Evolutionary conservation across 352 stramenopile species (phyloP), one percentile per base, ranked within the genome.

Genomic region (Phytopythium aichiense): DNA sequence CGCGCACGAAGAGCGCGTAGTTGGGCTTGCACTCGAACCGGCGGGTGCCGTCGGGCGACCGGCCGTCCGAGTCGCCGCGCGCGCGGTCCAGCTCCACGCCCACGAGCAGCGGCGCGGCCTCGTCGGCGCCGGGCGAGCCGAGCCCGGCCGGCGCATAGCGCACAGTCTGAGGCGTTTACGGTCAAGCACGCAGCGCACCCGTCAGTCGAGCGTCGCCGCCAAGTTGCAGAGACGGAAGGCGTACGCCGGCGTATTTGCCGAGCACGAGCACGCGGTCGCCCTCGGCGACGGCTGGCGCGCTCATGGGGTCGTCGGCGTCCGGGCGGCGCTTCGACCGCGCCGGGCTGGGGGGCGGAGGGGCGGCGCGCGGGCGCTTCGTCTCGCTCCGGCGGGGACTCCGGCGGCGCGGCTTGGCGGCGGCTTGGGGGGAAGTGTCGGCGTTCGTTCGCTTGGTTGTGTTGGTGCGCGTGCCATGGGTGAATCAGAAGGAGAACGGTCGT

Each of bases 71-170:
- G 62, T 96, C 81, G 20, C 92, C 92, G 13, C 72, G 65, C 25
- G 87, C 74, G 18, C 84, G 86, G 35, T 89, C 77, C 35, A 98
- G 78, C 63, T 98, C 88, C 12, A 98, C 76, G 43, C 92, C 92
- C 37, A 97, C 76, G 28, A 79, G 73, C 31, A 72, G 72, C 2
- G 69, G 72, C 1, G 71, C 82, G 22, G 63, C 46, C 25, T 53
- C 54, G 38, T 51, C 48, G 48, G 23, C 25, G 25, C 18, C 37
- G 15, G 40, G 54, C 38, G 30, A 22, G 53, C 23, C 23, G 22
- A 40, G 46, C 72, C 25, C 69, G 30, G 79, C 67, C 1, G 84
- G 73, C 22, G 91, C 79, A 60, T 92, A 86, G 22, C 77, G 81
- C 51, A 95, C 76, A 37, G 77, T 68, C 85, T 94, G 65, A 1